Percentiles rank a stretch among this genome's conserved stretches.
phyloP scores from a whole-genome alignment of 1,139 yeast genomes.

The Diutina catenulata region DNA sequence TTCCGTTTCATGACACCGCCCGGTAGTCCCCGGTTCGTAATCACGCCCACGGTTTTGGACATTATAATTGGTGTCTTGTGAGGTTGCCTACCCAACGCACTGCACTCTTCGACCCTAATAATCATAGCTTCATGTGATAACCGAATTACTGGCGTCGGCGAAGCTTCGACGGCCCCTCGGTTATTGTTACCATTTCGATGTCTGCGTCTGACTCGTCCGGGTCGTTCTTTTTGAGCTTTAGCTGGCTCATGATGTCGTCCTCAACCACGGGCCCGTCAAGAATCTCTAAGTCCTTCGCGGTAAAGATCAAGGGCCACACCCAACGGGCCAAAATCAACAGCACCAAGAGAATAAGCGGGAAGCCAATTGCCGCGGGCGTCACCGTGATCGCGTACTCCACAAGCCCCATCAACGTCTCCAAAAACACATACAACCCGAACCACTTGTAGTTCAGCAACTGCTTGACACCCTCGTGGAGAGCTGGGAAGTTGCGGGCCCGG shows the following conservation, averaged over 20 bases:
- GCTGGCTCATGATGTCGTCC: slow-evolving; percentile 1
- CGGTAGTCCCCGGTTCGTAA: too few relatives aligned
- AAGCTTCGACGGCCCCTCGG: too few relatives aligned
- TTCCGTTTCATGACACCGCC: too few relatives aligned
- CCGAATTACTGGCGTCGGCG: too few relatives aligned
- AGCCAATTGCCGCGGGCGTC: slow-evolving; percentile 88
- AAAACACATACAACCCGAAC: slow-evolving; percentile 40
- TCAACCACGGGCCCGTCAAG: slow-evolving; percentile 73
- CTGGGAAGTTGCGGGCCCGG: slow-evolving; percentile 22
- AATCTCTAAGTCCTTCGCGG: slow-evolving; percentile 42
- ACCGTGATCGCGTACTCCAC: slow-evolving; percentile 80
- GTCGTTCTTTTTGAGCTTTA: background rate
- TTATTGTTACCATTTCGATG: background rate
- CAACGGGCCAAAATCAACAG: slow-evolving; percentile 53
- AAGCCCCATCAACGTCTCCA: slow-evolving; percentile 58
- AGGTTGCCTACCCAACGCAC: too few relatives aligned
- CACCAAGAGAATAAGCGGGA: slow-evolving; percentile 65
- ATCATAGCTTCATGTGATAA: too few relatives aligned
- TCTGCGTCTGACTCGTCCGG: background rate
- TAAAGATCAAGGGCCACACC: slow-evolving; percentile 58
- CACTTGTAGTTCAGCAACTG: slow-evolving; percentile 13
- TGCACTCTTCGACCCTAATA: too few relatives aligned
- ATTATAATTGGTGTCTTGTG: too few relatives aligned
- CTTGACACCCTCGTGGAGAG: slow-evolving; percentile 24
- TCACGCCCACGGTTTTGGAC: too few relatives aligned